These are phyloP conservation scores for Plantago ovata DNA, from an alignment of 257 asterid genomes.

Conservation along the genomic window DNA sequence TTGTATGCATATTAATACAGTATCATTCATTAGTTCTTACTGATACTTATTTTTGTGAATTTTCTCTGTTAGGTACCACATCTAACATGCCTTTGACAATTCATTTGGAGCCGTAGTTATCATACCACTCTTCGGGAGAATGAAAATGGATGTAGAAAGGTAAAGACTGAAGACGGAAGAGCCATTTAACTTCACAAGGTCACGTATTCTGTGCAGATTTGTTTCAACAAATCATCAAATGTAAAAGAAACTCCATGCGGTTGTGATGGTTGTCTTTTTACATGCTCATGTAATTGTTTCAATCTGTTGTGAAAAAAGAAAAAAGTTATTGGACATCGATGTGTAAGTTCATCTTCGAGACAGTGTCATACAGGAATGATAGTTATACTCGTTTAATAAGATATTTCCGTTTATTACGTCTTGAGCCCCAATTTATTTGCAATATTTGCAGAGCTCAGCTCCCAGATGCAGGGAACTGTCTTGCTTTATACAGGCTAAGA, in stretches of 20 bases:
- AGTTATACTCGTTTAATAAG: neutral
- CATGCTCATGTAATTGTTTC: neutral
- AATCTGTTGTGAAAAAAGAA: slow-evolving; percentile 11
- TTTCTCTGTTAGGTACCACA: slow-evolving; percentile 24
- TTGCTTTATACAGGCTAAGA: too few species aligned
- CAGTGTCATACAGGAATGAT: neutral
- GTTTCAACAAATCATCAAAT: neutral
- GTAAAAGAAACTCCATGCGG: neutral
- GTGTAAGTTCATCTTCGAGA: neutral
- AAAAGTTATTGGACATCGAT: neutral
- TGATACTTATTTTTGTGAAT: too few species aligned
- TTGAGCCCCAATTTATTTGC: too few species aligned
- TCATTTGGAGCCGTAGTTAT: slow-evolving; percentile 7
- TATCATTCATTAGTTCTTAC: too few species aligned
- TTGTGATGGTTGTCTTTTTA: neutral
- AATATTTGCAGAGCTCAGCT: too few species aligned
- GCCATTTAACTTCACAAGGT: too few species aligned
- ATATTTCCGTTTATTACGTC: too few species aligned
- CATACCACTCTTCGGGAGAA: slow-evolving; percentile 17
- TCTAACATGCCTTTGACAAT: slow-evolving; percentile 8
- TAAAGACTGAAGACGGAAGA: slow-evolving; percentile 12
- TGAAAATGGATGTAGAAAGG: slow-evolving; percentile 7
- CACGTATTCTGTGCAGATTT: too few species aligned
- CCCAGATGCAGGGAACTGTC: too few species aligned
- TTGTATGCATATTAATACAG: too few species aligned